Percentiles rank a stretch among this genome's conserved stretches.
Conservation (phyloP, 2,329 filamentous ascomycete genomes). For the Calonectria crousiana region DNA sequence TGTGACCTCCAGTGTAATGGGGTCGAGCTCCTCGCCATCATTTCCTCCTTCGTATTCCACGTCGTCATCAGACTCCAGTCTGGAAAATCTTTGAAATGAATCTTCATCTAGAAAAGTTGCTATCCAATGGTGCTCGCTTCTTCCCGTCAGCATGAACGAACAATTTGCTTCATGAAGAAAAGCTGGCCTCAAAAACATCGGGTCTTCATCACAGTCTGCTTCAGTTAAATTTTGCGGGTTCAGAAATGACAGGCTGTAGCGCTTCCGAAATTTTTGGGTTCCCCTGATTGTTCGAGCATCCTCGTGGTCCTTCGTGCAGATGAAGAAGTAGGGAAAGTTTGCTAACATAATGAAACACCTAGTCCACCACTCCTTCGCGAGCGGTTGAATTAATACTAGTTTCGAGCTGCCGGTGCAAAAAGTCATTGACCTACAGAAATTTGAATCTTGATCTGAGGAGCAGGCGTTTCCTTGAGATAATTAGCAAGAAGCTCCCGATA, state of each 20-base stretch:
- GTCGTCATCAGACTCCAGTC: slow-evolving; percentile 6
- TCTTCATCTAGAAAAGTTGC: slow-evolving; percentile 17
- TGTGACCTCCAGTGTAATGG: slow-evolving; percentile 7
- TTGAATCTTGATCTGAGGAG: slow-evolving; percentile 4
- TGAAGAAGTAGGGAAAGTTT: slow-evolving; percentile 25
- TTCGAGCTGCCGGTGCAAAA: neutral
- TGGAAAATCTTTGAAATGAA: neutral
- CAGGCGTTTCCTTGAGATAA: slow-evolving; percentile 24
- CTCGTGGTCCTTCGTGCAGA: neutral
- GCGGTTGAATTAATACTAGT: neutral
- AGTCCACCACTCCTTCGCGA: slow-evolving; percentile 9
- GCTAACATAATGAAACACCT: slow-evolving; percentile 24
- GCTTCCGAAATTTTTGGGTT: neutral
- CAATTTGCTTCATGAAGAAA: slow-evolving; percentile 13
- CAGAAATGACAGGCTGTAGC: slow-evolving; percentile 14
- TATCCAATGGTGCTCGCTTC: slow-evolving; percentile 15
- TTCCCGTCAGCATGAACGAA: slow-evolving; percentile 21
- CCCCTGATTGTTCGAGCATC: slow-evolving; percentile 5
- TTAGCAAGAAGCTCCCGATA: slow-evolving; percentile 19
- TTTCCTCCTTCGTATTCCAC: neutral
- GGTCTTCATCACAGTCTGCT: neutral
- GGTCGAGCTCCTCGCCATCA: neutral
- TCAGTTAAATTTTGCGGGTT: neutral
- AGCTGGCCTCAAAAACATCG: neutral
- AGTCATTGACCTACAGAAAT: slow-evolving; percentile 12